Conservation (phyloP, 495 filamentous ascomycete species). For the Pyronema domesticum region DNA sequence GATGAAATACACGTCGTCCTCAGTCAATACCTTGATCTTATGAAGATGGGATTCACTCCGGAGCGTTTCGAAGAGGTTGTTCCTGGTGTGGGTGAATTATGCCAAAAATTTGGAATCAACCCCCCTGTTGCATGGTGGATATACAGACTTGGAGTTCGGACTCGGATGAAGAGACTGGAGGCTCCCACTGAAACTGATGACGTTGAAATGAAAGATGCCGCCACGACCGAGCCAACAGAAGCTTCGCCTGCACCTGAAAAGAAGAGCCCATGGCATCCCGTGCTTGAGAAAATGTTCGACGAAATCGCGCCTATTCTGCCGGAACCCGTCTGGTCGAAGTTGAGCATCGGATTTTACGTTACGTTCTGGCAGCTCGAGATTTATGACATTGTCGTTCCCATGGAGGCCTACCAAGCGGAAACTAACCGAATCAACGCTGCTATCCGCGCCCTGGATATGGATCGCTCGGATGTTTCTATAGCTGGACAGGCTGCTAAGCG, state of each 20-base stretch:
- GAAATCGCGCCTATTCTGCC: constrained; percentile 45
- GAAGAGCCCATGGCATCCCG: constrained; percentile 45
- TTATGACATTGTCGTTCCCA: constrained; percentile 57
- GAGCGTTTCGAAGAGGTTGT: constrained; percentile 67
- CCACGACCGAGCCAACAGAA: constrained; percentile 12
- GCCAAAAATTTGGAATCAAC: constrained; percentile 65
- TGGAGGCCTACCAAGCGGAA: constrained; percentile 56
- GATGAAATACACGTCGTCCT: constrained; percentile 79
- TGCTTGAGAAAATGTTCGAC: constrained; percentile 58
- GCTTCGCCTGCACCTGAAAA: constrained; percentile 18
- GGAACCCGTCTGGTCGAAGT: constrained; percentile 40
- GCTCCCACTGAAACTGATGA: constrained; percentile 20
- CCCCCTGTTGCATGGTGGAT: constrained; percentile 79
- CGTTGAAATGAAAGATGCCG: constrained; percentile 27
- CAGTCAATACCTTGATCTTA: constrained; percentile 71
- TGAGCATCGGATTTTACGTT: constrained; percentile 64
- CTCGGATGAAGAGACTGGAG: constrained; percentile 30
- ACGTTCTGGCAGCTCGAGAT: constrained; percentile 86
- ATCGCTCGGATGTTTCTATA: constrained; percentile 52
- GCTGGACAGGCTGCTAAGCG: constrained; percentile 45
- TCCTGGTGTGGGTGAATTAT: constrained; percentile 54
- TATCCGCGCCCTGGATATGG: constrained; percentile 42
- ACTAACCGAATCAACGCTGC: constrained; percentile 42
- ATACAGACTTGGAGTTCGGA: constrained; percentile 46
- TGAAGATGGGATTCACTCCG: constrained; percentile 57